These are phyloP conservation scores for Rosa rugosa DNA, from an alignment of 306 rosid genomes.

Conservation along the genomic window DNA sequence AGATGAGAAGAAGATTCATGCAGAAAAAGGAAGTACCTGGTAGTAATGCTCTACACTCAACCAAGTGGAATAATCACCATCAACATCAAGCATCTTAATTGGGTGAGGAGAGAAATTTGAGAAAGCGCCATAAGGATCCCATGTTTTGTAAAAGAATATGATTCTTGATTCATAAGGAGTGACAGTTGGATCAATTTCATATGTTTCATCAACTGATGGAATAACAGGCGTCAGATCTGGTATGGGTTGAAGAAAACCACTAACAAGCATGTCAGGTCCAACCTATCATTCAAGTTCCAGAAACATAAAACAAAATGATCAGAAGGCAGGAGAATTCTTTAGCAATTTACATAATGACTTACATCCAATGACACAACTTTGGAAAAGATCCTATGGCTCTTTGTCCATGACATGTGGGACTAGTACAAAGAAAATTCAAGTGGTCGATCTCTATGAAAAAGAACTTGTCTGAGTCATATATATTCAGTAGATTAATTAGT, in stretches of 20 bases:
- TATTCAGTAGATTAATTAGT: background rate
- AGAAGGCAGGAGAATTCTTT: background rate
- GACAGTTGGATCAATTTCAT: slow-evolving; percentile 72
- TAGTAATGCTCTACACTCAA: slow-evolving; percentile 88
- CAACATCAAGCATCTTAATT: slow-evolving; percentile 62
- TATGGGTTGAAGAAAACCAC: slow-evolving; percentile 89
- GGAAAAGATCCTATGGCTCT: background rate
- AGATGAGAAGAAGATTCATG: slow-evolving; percentile 11
- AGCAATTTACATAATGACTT: background rate
- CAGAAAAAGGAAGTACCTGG: slow-evolving; percentile 60
- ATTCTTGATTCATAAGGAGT: slow-evolving; percentile 73
- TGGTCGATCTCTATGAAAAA: background rate
- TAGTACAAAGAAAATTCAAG: background rate
- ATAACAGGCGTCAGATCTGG: slow-evolving; percentile 71
- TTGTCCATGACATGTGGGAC: background rate
- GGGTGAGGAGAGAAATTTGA: slow-evolving; percentile 94
- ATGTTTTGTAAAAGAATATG: slow-evolving; percentile 80
- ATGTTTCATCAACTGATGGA: slow-evolving; percentile 78
- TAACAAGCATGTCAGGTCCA: slow-evolving; percentile 87
- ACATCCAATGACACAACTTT: background rate
- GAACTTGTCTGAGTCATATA: background rate
- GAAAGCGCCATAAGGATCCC: slow-evolving; percentile 90
- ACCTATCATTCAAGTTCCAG: slow-evolving; percentile 50
- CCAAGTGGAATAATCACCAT: slow-evolving; percentile 69
- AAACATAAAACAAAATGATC: slow-evolving; percentile 8